Conservation (phyloP, 495 filamentous ascomycete species). For the Darksidea phi region DNA sequence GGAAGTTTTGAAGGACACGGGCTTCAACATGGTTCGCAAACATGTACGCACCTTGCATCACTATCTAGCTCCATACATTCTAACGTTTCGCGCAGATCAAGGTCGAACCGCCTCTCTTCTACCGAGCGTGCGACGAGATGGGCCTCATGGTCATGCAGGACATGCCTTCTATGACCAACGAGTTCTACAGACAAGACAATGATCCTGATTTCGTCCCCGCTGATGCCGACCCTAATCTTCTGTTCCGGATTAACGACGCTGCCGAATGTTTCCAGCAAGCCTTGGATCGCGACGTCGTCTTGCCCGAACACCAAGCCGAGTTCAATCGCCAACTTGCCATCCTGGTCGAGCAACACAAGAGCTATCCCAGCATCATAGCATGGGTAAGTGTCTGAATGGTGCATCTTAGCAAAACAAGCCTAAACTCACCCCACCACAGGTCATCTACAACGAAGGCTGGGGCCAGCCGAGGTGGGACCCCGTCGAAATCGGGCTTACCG, state of each 20-base stretch:
- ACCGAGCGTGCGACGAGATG: conserved; percentile 63
- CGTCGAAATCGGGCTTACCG: conserved; percentile 56
- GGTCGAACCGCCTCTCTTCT: conserved; percentile 64
- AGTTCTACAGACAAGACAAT: conserved; percentile 38
- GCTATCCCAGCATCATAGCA: conserved; percentile 58
- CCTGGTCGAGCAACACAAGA: conserved; percentile 60
- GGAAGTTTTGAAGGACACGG: conserved; percentile 57
- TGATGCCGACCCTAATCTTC: no score
- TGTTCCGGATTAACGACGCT: no score
- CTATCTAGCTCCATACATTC: background rate
- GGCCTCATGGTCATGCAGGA: conserved; percentile 67
- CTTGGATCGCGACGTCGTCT: conserved; percentile 1
- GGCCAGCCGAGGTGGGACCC: conserved; percentile 53
- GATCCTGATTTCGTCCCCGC: background rate
- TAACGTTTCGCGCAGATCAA: conserved; percentile 54
- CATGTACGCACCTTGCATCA: conserved; percentile 51
- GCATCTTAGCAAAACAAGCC: background rate
- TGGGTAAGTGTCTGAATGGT: conserved; percentile 42
- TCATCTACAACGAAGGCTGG: conserved; percentile 74
- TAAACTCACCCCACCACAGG: conserved; percentile 36
- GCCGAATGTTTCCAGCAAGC: no score
- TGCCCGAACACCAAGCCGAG: conserved; percentile 55
- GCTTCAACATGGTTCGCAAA: conserved; percentile 68
- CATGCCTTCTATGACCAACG: conserved; percentile 57
- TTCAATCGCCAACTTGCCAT: conserved; percentile 63